Evolutionary conservation across 441 rosid species (phyloP).

Genomic region (Populus hybrid): DNA sequence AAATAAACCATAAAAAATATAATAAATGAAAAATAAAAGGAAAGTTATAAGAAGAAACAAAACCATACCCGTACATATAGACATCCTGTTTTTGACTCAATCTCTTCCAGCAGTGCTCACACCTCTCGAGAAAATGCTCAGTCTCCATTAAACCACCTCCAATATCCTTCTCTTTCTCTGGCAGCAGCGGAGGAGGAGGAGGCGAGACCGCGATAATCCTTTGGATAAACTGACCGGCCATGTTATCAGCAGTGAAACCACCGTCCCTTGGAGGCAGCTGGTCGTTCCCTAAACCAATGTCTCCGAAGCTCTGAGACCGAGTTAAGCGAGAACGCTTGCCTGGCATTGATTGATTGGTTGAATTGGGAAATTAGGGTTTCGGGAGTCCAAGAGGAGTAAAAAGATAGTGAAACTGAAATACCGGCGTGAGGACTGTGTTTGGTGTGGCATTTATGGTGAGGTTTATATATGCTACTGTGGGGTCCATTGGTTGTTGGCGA

Average conservation of each 20-base stretch:
- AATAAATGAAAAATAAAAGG: neutral
- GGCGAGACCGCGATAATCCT: neutral
- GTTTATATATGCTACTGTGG: conserved; percentile 20
- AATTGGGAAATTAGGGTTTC: conserved; percentile 10
- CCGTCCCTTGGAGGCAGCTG: neutral
- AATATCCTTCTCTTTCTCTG: neutral
- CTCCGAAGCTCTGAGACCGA: neutral
- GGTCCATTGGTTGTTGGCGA: conserved; percentile 1
- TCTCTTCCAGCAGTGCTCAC: conserved; percentile 32
- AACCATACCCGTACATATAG: conserved; percentile 38
- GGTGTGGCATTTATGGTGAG: neutral
- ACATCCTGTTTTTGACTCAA: conserved; percentile 19
- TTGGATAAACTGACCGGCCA: conserved; percentile 5
- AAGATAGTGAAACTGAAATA: neutral
- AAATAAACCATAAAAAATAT: neutral
- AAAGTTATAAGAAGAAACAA: neutral
- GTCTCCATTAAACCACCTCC: neutral
- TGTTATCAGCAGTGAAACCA: neutral
- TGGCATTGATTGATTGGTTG: neutral
- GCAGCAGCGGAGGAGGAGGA: neutral
- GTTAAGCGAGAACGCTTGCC: conserved; percentile 11
- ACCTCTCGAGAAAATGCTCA: conserved; percentile 24
- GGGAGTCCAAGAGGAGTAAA: neutral
- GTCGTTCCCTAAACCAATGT: neutral
- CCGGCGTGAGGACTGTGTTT: neutral